Conservation (phyloP, 768 basidiomycete species). For the Clavulina sp. region DNA sequence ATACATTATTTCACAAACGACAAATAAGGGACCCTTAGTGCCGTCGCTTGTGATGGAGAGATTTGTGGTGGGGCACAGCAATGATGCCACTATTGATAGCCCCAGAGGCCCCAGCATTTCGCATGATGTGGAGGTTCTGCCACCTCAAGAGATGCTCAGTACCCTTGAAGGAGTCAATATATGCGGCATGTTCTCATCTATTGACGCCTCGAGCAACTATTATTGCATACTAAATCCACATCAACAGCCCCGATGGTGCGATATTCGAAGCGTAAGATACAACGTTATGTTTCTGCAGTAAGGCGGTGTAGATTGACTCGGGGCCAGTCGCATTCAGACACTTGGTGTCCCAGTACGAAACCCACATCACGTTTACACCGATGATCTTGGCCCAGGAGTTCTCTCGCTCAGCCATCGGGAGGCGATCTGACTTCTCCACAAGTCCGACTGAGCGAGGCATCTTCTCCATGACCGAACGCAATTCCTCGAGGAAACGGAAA, state of each 20-base stretch:
- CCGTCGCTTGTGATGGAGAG: too few species aligned
- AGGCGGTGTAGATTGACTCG: too few species aligned
- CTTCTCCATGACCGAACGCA: slow-evolving; percentile 20
- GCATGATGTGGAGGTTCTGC: slow-evolving; percentile 11
- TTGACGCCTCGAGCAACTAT: too few species aligned
- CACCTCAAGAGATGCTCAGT: slow-evolving; percentile 20
- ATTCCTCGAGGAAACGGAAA: slow-evolving; percentile 11
- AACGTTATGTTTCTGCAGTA: too few species aligned
- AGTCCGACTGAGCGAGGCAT: slow-evolving; percentile 22
- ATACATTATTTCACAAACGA: too few species aligned
- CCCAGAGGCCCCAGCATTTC: too few species aligned
- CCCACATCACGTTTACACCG: slow-evolving; percentile 29
- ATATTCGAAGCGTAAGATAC: slow-evolving; percentile 25
- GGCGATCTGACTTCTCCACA: slow-evolving; percentile 27
- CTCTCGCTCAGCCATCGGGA: slow-evolving; percentile 24
- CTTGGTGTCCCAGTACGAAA: slow-evolving; percentile 25
- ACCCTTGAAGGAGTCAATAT: slow-evolving; percentile 21
- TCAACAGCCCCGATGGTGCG: slow-evolving; percentile 25
- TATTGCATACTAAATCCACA: neutral
- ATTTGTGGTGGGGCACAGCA: too few species aligned
- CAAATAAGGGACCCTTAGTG: too few species aligned
- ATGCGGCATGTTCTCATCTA: neutral
- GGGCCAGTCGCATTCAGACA: slow-evolving; percentile 24
- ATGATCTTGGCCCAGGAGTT: slow-evolving; percentile 31
- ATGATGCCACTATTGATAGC: too few species aligned